A percentile compares a stretch with the other conserved stretches of the same genome.
Evolutionary conservation across 345 rosid species (phyloP).

Genomic region (Kernera saxatilis): DNA sequence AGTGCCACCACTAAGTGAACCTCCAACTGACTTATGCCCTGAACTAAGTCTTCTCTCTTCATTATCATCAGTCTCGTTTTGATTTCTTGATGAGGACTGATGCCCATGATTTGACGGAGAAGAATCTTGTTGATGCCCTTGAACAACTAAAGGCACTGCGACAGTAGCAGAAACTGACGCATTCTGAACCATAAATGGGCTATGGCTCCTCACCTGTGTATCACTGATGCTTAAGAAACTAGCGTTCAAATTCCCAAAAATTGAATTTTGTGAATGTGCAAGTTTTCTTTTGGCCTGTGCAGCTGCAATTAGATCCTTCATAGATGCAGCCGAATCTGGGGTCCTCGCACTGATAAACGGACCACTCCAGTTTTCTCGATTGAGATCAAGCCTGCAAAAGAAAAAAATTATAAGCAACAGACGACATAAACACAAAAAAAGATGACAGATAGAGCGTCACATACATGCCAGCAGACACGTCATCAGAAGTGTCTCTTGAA

Average conservation of each 20-base stretch:
- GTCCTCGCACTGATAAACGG: slow-evolving; percentile 44
- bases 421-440: slow-evolving; percentile 3
- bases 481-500: slow-evolving; percentile 39
- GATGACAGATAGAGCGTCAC: slow-evolving; percentile 12
- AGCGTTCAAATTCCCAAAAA: slow-evolving; percentile 36
- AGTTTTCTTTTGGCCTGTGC: slow-evolving; percentile 91
- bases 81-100: slow-evolving; percentile 41
- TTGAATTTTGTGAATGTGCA: slow-evolving; percentile 62
- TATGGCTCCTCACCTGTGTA: slow-evolving; percentile 45
- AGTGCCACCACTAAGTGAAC: slow-evolving; percentile 82
- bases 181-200: slow-evolving; percentile 50
- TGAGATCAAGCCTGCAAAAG: slow-evolving; percentile 39
- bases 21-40: slow-evolving; percentile 56
- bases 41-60: slow-evolving; percentile 80
- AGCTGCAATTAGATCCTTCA: slow-evolving; percentile 96
- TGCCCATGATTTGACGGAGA: slow-evolving; percentile 60
- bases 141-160: slow-evolving; percentile 39
- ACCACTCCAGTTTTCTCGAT: slow-evolving; percentile 41
- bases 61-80: slow-evolving; percentile 51
- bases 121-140: slow-evolving; percentile 39
- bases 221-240: slow-evolving; percentile 40
- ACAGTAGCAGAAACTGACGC: slow-evolving; percentile 39
- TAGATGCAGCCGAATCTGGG: slow-evolving; percentile 59
- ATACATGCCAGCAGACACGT: slow-evolving; percentile 46
- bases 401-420: background rate